Conservation (phyloP, 73 alveolate genomes). For the Symbiodinium natans region DNA sequence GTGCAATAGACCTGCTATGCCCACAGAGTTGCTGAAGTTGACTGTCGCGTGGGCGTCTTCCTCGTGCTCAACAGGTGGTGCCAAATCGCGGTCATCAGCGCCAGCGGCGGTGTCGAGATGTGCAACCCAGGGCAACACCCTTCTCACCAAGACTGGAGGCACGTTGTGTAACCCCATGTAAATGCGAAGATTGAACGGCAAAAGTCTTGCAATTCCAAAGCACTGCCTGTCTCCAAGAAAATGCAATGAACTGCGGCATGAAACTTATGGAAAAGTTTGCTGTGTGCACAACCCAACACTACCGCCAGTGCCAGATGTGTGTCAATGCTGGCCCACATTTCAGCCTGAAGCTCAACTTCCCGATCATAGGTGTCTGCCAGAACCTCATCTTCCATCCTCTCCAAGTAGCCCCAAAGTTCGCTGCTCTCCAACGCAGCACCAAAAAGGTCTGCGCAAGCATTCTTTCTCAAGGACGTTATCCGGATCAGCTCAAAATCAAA, state of each 20-base stretch:
- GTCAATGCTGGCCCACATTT: neutral
- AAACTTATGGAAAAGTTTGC: neutral
- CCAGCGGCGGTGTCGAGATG: neutral
- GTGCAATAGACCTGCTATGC: neutral
- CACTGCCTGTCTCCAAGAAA: neutral
- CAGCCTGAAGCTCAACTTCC: neutral
- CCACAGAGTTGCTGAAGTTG: neutral
- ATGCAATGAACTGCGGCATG: neutral
- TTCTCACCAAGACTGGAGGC: neutral
- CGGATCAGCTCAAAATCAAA: slow-evolving; percentile 9
- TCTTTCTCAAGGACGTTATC: neutral
- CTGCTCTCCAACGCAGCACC: too few relatives aligned
- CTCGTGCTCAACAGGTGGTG: neutral
- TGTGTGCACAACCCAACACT: neutral
- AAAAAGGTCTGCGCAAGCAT: neutral
- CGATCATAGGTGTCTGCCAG: too few relatives aligned
- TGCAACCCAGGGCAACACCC: neutral
- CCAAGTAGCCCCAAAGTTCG: neutral
- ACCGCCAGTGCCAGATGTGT: neutral
- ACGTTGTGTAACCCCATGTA: neutral
- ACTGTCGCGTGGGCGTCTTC: neutral
- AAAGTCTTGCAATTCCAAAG: neutral
- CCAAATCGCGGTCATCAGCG: neutral
- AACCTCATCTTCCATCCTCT: neutral
- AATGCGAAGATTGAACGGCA: neutral